Percentiles rank a stretch among this genome's conserved stretches.
phyloP scores from a whole-genome alignment of 306 rosid species.

The Medicago truncatula region DNA sequence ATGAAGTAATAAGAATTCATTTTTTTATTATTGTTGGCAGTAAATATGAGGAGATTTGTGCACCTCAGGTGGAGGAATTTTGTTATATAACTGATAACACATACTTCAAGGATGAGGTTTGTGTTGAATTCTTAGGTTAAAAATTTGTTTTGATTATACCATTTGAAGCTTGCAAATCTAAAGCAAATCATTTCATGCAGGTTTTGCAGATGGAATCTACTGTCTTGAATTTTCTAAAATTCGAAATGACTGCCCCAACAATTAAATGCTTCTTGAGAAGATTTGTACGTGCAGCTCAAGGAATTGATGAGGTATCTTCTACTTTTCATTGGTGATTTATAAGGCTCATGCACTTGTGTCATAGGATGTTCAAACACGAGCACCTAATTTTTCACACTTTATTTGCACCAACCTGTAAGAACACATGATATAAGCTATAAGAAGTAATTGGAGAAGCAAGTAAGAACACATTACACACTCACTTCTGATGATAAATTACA shows the following conservation, averaged over 20 bases:
- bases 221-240: conserved; percentile 86
- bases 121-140: conserved; percentile 6
- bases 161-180: conserved; percentile 15
- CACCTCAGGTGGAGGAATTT: conserved; percentile 97
- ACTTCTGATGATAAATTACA: not conserved
- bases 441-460: not conserved
- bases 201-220: conserved; percentile 93
- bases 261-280: conserved; percentile 86
- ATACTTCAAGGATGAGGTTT: conserved; percentile 92
- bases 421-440: not conserved
- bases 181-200: conserved; percentile 52
- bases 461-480: not conserved
- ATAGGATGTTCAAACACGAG: not conserved
- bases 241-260: conserved; percentile 98
- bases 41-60: conserved; percentile 97
- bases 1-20: conserved; percentile 10
- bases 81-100: conserved; percentile 97
- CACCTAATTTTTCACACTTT: not conserved
- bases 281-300: conserved; percentile 93
- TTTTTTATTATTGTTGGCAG: conserved; percentile 52
- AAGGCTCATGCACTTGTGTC: not conserved
- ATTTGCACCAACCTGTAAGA: not conserved
- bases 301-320: conserved; percentile 65
- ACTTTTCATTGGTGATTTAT: conserved; percentile 1
- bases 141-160: conserved; percentile 8